Base-by-base conservation (phyloP, 768 basidiomycete genomes). In the Butyriboletus loyo region DNA sequence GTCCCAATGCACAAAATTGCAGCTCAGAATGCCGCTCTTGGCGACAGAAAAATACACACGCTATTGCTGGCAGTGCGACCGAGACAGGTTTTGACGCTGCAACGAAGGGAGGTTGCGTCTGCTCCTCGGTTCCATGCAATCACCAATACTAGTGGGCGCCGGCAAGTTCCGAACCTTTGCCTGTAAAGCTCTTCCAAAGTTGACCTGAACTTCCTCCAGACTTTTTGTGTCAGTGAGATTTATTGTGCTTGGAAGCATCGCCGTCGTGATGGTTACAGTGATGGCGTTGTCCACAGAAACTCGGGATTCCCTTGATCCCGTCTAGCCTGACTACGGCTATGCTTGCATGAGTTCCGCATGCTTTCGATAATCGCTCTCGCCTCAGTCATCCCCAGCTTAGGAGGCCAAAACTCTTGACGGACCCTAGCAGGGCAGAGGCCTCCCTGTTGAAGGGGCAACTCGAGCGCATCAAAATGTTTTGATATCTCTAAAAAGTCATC, bases 191-290 rank as follows among this genome's bases (percentile, higher is more conserved):
- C 40, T 52, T 57, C 52, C 46, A 40, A 50, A 50, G 49, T 39
- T 46, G 53, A 49, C 58, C 30, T 46, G 40, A 34, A 30, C 66
- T 66, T 66, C 65, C 48, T 53, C 44, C 22, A 62, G 60, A 48
- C 55, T 60, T 66, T 62, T 64, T 41, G 50, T 32, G 56, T 60
- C 63, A 56, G 39, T 10, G 32, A 62, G 55, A 67, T 66, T 60
- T 49, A 65, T 67, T 60, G 46, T 53, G 19, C 51, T 53, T 11
- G 30, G 66, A 66, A 67, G 65, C 55, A 49, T 54, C 14, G 24
- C 39, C 37, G 66, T 66, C 38, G 63, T 37, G 60, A 63, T 66
- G 64, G 66, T 66, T 66, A 67, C 66, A 44, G 39, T 54, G 63
- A 60, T 52, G 55, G 45, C 15, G 40, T 48, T 24, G 37, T 54